These are phyloP conservation scores for Dactylellina sp. DNA, from an alignment of 2,329 filamentous ascomycete species.

Conservation along the genomic window DNA sequence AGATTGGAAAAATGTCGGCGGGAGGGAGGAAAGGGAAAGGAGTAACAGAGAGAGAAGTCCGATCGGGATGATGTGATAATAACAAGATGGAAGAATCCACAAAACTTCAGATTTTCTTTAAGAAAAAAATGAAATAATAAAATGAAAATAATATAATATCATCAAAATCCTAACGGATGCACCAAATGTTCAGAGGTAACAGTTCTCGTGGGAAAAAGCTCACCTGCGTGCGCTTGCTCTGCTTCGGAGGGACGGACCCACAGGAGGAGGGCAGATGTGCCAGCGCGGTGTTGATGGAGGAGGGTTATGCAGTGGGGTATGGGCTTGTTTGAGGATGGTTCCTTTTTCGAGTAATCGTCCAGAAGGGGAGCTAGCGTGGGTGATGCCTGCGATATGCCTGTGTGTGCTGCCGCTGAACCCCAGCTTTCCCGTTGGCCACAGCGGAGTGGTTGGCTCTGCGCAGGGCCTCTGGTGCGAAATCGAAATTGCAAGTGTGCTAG, in stretches of 20 bases:
- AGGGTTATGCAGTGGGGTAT: slow-evolving; percentile 40
- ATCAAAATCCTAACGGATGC: slow-evolving; percentile 29
- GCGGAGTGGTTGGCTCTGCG: slow-evolving; percentile 43
- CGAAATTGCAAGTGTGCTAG: slow-evolving; percentile 53
- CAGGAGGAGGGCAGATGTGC: slow-evolving; percentile 48
- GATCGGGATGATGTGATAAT: slow-evolving; percentile 18
- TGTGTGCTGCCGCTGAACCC: slow-evolving; percentile 52
- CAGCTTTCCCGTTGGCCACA: slow-evolving; percentile 41
- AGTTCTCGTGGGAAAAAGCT: too few species aligned
- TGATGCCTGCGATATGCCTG: slow-evolving; percentile 26
- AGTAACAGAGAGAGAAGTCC: slow-evolving; percentile 33
- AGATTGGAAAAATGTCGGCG: slow-evolving; percentile 34
- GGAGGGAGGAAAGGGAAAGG: slow-evolving; percentile 26
- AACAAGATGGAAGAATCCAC: slow-evolving; percentile 9
- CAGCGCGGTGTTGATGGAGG: slow-evolving; percentile 36
- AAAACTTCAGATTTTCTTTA: too few species aligned
- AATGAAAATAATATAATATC: slow-evolving; percentile 23
- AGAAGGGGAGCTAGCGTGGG: slow-evolving; percentile 51
- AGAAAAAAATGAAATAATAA: slow-evolving; percentile 12
- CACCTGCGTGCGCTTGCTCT: too few species aligned
- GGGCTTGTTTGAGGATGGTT: slow-evolving; percentile 57
- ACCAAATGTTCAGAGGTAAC: background rate
- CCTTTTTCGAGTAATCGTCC: slow-evolving; percentile 56
- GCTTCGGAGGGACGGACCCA: slow-evolving; percentile 31
- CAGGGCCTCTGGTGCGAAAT: slow-evolving; percentile 37